Evolutionary conservation across 225 moss, liverwort and hornwort genomes (phyloP).

Genomic region (Marchantia paleacea): DNA sequence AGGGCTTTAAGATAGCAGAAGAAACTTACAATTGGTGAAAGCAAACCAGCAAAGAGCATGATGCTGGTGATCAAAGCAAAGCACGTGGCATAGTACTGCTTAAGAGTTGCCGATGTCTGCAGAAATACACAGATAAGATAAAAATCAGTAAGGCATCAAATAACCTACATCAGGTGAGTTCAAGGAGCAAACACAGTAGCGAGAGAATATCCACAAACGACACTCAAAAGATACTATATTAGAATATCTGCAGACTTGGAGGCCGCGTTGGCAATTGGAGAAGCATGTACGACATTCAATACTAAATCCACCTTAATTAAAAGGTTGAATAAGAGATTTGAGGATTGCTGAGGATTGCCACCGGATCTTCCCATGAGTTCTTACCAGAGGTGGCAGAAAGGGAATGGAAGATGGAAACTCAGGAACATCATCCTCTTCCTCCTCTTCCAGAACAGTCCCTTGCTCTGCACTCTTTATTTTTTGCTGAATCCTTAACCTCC

Average conservation of each 20-base stretch:
- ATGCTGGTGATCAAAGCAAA: conserved; percentile 70
- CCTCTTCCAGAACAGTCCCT: conserved; percentile 45
- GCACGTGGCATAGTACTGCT: conserved; percentile 79
- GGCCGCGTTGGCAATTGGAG: neutral
- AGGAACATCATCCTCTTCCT: conserved; percentile 74
- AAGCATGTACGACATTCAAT: neutral
- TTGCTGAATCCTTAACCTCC: conserved; percentile 88
- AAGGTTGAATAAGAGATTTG: neutral
- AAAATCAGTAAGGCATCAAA: neutral
- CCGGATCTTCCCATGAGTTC: neutral
- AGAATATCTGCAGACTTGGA: neutral
- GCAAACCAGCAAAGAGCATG: conserved; percentile 90
- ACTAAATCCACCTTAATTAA: neutral
- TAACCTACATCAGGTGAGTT: neutral
- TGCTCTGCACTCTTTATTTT: conserved; percentile 80
- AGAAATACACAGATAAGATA: neutral
- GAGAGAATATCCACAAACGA: neutral
- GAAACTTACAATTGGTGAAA: conserved; percentile 75
- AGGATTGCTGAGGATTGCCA: neutral
- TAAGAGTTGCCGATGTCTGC: conserved; percentile 77
- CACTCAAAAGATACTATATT: neutral
- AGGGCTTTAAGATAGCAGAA: neutral
- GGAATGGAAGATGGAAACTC: conserved; percentile 89
- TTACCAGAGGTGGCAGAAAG: conserved; percentile 68
- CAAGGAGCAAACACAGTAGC: neutral